Conservation (phyloP, 2,329 filamentous ascomycete genomes). For the Chaetomiaceae sp. region DNA sequence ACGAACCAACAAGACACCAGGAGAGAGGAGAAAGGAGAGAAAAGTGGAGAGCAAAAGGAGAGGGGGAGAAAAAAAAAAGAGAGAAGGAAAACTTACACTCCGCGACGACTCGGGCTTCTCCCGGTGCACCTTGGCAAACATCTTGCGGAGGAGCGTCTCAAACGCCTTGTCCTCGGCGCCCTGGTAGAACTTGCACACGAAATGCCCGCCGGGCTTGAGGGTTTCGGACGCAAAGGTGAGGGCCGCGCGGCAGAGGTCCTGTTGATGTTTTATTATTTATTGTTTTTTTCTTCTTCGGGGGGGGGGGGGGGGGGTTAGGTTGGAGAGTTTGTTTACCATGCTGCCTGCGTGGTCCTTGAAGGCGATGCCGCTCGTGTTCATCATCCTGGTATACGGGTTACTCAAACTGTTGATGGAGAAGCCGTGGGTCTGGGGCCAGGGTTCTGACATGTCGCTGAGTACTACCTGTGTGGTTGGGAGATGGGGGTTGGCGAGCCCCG, state of each 20-base stretch:
- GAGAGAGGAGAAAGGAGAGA: not conserved
- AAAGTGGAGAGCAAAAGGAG: too few species aligned
- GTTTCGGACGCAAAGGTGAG: conserved; percentile 82
- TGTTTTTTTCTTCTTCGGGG: too few species aligned
- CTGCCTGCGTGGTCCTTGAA: conserved; percentile 89
- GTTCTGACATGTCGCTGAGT: conserved; percentile 97
- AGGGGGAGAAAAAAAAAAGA: not conserved
- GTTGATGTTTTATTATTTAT: too few species aligned
- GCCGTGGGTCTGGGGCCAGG: conserved; percentile 77
- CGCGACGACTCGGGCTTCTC: conserved; percentile 92
- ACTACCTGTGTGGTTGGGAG: conserved; percentile 54
- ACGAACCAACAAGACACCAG: too few species aligned
- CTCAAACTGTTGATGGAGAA: conserved; percentile 85
- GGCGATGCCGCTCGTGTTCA: conserved; percentile 89
- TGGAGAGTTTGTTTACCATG: too few species aligned
- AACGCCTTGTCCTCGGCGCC: conserved; percentile 78
- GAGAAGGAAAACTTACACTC: conserved; percentile 52
- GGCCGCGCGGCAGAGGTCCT: conserved; percentile 89
- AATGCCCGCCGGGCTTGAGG: conserved; percentile 75
- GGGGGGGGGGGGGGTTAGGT: too few species aligned
- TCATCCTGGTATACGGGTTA: conserved; percentile 97
- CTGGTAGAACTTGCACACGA: conserved; percentile 97
- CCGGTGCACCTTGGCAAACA: conserved; percentile 76
- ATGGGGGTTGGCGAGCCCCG: not conserved
- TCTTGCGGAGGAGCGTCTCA: conserved; percentile 65